Evolutionary conservation across 129 eudicot genomes (phyloP).

Genomic region (Tagetes patula): DNA sequence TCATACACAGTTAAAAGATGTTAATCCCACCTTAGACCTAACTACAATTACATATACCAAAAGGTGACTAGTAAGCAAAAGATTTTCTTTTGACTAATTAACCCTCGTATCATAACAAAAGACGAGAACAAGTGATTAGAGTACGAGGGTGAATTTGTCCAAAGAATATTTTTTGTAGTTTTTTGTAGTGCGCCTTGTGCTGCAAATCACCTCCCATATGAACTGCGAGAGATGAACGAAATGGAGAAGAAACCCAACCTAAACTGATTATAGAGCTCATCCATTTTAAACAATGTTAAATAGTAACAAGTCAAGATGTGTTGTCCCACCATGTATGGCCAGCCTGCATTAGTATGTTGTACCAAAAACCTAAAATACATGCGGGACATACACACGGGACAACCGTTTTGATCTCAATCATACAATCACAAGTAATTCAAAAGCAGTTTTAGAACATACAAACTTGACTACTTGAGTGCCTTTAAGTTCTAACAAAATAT

Average conservation of each 20-base stretch:
- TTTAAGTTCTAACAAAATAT: not conserved
- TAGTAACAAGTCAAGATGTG: not conserved
- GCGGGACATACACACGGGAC: not conserved
- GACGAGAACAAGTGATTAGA: not conserved
- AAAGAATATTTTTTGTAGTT: not conserved
- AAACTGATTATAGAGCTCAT: not conserved
- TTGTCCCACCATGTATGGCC: not conserved
- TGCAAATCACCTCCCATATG: not conserved
- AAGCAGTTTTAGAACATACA: not conserved
- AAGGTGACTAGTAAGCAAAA: not conserved
- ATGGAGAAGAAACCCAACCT: not conserved
- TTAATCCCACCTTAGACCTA: not conserved
- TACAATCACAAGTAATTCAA: not conserved
- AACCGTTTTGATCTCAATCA: not conserved
- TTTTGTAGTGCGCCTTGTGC: not conserved
- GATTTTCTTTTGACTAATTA: not conserved
- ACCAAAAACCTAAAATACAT: not conserved
- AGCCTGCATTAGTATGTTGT: not conserved
- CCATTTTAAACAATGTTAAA: not conserved
- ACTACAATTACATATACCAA: not conserved
- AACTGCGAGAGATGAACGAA: not conserved
- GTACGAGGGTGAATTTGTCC: not conserved
- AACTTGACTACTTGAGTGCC: not conserved
- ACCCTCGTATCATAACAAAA: not conserved
- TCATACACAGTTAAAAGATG: not conserved